Base-by-base conservation (phyloP, 257 asterid genomes). In the Primulina eburnea region DNA sequence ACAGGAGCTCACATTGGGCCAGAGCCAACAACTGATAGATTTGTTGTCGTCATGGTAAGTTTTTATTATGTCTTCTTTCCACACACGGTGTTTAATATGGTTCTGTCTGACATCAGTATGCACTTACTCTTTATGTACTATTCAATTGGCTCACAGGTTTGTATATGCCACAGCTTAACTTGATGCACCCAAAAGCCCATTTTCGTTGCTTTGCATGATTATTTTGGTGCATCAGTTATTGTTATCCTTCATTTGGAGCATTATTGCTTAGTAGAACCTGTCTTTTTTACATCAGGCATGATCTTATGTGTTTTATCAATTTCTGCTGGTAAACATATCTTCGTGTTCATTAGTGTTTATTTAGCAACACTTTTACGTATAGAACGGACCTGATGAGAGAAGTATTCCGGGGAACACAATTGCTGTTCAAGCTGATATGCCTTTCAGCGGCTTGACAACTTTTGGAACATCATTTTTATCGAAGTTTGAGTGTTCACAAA, bases 1-100 rank as follows among this genome's bases (percentile, higher is more conserved):
- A 70, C 80, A 90, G 99, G 97, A 68, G 97, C 97, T 81, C 99
- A 90, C 72, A 93, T 93, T 76, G 99, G 99, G 71, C 99, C 99
- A 38, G 97, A 93, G 85, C 99, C 99, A 47, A 93, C 99, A 29
- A 93, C 99, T 0, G 99, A 93, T 78, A 87, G 99, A 93, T 93
- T 93, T 82, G 99, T 93, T 63, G 97, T 90, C 69, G 99, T 93
- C 76, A 93, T 90, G 97, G 99, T 93, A 86, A 67, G 60, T 7
- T 52, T 32, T 74, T 69, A 29, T 72, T 37, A 7, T 67, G 34
- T 71, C 34, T 37, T 55, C 40, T 8, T 43, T 55, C 5, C 53
- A 50, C 63, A 65, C 40, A n/a, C 20, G 8, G 0, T 40, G 35
- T 34, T 66, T 53, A 65, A 24, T 64, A 67, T 68, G 61, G 35